Conservation (phyloP, 371 early-diverging fungal genomes). For the Mortierella sp. region DNA sequence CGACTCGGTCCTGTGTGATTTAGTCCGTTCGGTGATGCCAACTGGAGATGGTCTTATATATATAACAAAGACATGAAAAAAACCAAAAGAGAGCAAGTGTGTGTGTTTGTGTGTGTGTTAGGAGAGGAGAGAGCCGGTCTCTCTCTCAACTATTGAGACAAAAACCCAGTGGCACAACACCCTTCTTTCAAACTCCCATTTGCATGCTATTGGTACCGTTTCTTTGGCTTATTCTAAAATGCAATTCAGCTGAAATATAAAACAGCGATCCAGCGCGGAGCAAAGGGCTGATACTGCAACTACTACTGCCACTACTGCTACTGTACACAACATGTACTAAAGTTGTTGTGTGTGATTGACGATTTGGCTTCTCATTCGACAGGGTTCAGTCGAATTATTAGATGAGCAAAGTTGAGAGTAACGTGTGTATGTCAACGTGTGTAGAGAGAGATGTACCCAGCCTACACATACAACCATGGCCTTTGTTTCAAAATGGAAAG, state of each 20-base stretch:
- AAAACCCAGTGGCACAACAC: background rate
- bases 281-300: too few relatives aligned
- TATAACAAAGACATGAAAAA: too few relatives aligned
- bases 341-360: background rate
- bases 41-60: too few relatives aligned
- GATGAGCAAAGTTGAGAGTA: background rate
- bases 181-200: background rate
- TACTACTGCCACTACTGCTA: too few relatives aligned
- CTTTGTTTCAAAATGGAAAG: background rate
- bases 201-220: background rate
- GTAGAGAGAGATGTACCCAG: background rate
- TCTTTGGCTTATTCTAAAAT: background rate
- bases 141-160: background rate
- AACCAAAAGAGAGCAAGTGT: background rate
- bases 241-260: background rate
- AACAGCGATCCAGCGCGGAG: background rate
- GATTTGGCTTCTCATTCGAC: slow-evolving; percentile 4
- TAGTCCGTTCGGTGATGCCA: too few relatives aligned
- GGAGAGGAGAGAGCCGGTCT: too few relatives aligned
- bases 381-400: slow-evolving; percentile 11
- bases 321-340: too few relatives aligned
- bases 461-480: background rate
- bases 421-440: too few relatives aligned
- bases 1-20: too few relatives aligned
- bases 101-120: background rate